phyloP scores from a whole-genome alignment of 2,329 filamentous ascomycete genomes.

The Ophiostoma australiae region DNA sequence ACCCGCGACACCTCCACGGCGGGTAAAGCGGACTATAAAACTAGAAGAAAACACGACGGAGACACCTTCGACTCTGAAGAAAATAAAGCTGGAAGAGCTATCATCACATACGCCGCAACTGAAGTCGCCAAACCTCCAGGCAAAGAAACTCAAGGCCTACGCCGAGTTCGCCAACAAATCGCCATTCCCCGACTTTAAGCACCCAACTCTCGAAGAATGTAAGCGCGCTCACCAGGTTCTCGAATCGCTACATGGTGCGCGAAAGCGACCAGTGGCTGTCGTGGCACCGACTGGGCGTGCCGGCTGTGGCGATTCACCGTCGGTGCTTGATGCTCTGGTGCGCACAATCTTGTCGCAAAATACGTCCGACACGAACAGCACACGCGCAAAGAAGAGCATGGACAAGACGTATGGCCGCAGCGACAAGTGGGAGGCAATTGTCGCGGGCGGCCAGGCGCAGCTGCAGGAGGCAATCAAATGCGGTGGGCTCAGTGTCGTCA shows the following conservation, averaged over 20 bases:
- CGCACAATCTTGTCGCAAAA: slow-evolving; percentile 15
- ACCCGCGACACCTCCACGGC: slow-evolving; percentile 1
- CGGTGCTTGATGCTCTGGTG: slow-evolving; percentile 12
- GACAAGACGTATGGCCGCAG: slow-evolving; percentile 12
- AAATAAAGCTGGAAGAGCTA: neutral
- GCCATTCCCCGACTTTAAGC: slow-evolving; percentile 12
- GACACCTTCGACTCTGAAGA: slow-evolving; percentile 1
- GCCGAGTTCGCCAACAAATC: slow-evolving; percentile 12
- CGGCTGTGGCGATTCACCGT: slow-evolving; percentile 10
- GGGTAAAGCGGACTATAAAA: neutral
- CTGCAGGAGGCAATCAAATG: slow-evolving; percentile 15
- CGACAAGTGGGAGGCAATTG: slow-evolving; percentile 13
- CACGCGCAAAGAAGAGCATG: slow-evolving; percentile 13
- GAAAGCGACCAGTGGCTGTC: neutral
- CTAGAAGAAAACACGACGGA: neutral
- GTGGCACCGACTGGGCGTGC: neutral
- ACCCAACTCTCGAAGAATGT: slow-evolving; percentile 12
- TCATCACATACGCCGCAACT: neutral
- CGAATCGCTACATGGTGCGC: slow-evolving; percentile 5
- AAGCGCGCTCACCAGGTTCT: slow-evolving; percentile 1
- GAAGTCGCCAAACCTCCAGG: neutral
- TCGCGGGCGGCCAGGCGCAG: slow-evolving; percentile 4
- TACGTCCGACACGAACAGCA: slow-evolving; percentile 12
- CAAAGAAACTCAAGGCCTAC: slow-evolving; percentile 9
- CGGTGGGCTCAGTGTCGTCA: slow-evolving; percentile 5